Evolutionary conservation across 768 basidiomycete genomes (phyloP).

Genomic region (Thelephora aurantiotincta): DNA sequence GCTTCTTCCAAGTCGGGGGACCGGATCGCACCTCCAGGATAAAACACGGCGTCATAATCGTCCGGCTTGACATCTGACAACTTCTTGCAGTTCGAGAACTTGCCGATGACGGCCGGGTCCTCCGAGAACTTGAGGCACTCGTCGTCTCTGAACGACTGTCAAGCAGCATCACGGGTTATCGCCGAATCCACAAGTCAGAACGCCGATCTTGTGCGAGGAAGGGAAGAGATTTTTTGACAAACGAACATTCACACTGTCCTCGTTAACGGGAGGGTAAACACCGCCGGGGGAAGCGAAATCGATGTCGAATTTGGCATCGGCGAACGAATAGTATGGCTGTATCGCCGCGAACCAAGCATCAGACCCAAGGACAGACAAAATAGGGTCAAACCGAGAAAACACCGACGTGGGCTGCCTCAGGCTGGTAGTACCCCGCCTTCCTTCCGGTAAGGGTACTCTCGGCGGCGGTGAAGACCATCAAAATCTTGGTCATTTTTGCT

Average conservation of each 20-base stretch:
- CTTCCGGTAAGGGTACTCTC: constrained; percentile 37
- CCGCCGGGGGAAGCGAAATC: constrained; percentile 31
- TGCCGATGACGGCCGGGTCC: constrained; percentile 34
- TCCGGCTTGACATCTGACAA: constrained; percentile 40
- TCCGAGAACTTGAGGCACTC: constrained; percentile 41
- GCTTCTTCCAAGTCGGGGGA: too few species aligned
- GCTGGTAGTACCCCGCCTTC: constrained; percentile 67
- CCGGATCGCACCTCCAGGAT: constrained; percentile 40
- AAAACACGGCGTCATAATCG: constrained; percentile 66
- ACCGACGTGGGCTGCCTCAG: constrained; percentile 29
- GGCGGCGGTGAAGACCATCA: constrained; percentile 67
- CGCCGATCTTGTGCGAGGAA: neutral
- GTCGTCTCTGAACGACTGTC: constrained; percentile 40
- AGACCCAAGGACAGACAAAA: too few species aligned
- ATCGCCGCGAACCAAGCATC: too few species aligned
- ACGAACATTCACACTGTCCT: constrained; percentile 33
- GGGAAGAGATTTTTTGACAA: neutral
- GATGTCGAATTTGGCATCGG: constrained; percentile 24
- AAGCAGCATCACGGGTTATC: neutral
- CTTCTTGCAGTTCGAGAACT: constrained; percentile 43
- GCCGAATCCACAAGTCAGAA: neutral
- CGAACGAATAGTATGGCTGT: constrained; percentile 17
- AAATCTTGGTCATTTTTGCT: constrained; percentile 22
- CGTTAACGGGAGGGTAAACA: constrained; percentile 60
- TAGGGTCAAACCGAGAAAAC: too few species aligned